These are phyloP conservation scores for Musa beccarii DNA, from an alignment of 176 grass and related monocot genomes.

Conservation along the genomic window DNA sequence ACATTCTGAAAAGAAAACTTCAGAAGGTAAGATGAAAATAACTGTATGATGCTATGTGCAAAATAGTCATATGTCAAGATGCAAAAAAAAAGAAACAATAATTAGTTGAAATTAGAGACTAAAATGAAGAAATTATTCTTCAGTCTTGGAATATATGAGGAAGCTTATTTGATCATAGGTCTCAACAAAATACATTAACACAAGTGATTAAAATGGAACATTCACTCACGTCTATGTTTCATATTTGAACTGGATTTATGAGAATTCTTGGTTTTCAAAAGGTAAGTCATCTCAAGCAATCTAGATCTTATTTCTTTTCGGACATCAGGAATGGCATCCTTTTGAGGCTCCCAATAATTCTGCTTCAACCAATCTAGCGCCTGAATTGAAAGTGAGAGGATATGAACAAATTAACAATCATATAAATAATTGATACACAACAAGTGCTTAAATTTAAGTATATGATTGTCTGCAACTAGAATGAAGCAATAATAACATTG, in stretches of 20 bases:
- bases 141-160: not conserved
- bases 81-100: not conserved
- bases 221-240: constrained; percentile 64
- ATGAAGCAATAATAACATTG: not conserved
- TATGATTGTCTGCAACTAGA: not conserved
- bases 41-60: too few species aligned
- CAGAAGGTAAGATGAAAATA: too few species aligned
- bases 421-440: not conserved
- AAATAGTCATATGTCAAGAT: not conserved
- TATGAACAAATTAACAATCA: constrained; percentile 3
- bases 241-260: constrained; percentile 34
- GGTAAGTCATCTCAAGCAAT: constrained; percentile 38
- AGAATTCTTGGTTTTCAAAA: constrained; percentile 39
- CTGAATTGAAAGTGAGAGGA: constrained; percentile 39
- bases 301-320: constrained; percentile 45
- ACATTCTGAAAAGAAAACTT: too few species aligned
- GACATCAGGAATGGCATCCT: constrained; percentile 60
- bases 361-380: constrained; percentile 84
- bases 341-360: constrained; percentile 83
- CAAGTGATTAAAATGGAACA: not conserved
- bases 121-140: not conserved
- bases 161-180: not conserved
- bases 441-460: not conserved
- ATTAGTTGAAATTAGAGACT: not conserved
- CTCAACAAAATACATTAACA: too few species aligned